phyloP scores from a whole-genome alignment of 2,329 filamentous ascomycete species.

The Ambrosiella xylebori region DNA sequence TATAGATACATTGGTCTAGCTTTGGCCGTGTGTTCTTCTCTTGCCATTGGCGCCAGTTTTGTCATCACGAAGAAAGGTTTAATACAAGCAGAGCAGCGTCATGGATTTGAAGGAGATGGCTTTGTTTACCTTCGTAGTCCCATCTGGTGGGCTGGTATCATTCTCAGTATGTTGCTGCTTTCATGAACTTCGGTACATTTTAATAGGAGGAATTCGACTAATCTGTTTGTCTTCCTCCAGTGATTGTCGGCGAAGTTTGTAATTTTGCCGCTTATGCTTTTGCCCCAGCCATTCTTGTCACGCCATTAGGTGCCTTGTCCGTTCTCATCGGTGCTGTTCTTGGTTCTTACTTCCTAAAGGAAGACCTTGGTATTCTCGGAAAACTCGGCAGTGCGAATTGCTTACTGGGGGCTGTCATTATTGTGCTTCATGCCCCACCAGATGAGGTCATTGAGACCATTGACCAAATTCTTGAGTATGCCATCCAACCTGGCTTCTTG shows the following conservation, averaged over 20 bases:
- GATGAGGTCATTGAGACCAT: conserved; percentile 84
- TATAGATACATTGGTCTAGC: conserved; percentile 58
- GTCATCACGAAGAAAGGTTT: conserved; percentile 99
- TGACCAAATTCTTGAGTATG: conserved; percentile 79
- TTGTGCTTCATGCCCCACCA: conserved; percentile 89
- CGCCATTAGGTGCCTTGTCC: conserved; percentile 79
- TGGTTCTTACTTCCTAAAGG: conserved; percentile 83
- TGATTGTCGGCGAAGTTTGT: conserved; percentile 83
- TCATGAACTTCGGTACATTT: conserved; percentile 30
- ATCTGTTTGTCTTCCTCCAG: conserved; percentile 29
- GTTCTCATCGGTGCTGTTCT: conserved; percentile 90
- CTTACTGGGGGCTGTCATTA: conserved; percentile 88
- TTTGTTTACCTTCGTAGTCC: conserved; percentile 87
- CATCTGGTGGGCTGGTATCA: conserved; percentile 93
- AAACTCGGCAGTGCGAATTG: conserved; percentile 94
- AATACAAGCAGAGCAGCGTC: conserved; percentile 73
- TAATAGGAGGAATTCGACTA: too few relatives aligned
- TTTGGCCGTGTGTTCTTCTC: conserved; percentile 55
- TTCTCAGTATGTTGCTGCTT: conserved; percentile 49
- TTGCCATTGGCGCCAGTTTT: conserved; percentile 82
- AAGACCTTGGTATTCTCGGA: conserved; percentile 76
- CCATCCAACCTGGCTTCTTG: conserved; percentile 80
- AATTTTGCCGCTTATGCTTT: conserved; percentile 98
- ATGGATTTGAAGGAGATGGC: conserved; percentile 93
- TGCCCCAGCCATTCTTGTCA: conserved; percentile 95